Percentiles rank a stretch among this genome's conserved stretches.
Conservation (phyloP, 169 alveolate species). For the Theileria sp. region DNA sequence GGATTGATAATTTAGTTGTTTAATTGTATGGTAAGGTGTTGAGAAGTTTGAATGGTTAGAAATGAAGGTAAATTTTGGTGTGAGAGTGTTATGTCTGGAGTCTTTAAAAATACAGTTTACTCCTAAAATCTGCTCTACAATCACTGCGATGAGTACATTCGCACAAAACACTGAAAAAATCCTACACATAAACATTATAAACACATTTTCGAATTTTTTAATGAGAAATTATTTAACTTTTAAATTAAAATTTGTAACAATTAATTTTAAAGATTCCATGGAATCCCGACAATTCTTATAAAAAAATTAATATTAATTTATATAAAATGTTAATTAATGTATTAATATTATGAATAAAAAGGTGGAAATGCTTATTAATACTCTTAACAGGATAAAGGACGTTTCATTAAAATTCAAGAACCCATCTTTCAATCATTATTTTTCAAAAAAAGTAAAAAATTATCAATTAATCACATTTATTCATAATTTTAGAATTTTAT, state of each 20-base stretch:
- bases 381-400: constrained; percentile 38
- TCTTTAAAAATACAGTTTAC: constrained; percentile 14
- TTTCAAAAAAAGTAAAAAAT: constrained; percentile 55
- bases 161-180: neutral
- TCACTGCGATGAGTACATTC: constrained; percentile 5
- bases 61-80: neutral
- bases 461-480: too few species aligned
- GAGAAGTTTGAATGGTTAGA: neutral
- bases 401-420: constrained; percentile 46
- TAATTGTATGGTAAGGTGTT: neutral
- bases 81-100: neutral
- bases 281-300: neutral
- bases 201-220: neutral
- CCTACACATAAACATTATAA: constrained; percentile 19
- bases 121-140: neutral
- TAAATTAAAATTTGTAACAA: neutral
- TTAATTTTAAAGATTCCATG: neutral
- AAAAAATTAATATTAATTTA: neutral
- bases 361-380: constrained; percentile 26
- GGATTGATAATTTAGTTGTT: too few species aligned
- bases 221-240: neutral
- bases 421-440: constrained; percentile 49
- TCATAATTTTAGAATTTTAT: too few species aligned
- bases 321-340: neutral
- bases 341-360: constrained; percentile 18